These are phyloP conservation scores for Somion occarium DNA, from an alignment of 1,284 basidiomycete species.

Conservation along the genomic window DNA sequence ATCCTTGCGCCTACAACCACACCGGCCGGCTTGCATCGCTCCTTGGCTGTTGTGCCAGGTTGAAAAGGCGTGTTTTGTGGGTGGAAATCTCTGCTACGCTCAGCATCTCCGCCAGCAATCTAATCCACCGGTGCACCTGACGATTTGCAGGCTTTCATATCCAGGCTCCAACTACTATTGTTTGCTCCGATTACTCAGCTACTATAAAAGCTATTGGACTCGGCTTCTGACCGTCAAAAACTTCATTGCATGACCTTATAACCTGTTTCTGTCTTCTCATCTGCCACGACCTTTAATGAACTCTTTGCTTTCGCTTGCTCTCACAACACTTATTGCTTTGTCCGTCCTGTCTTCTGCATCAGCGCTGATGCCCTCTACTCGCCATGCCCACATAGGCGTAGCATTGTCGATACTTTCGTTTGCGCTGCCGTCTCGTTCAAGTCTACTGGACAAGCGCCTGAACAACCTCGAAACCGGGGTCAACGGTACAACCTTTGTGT, in stretches of 20 bases:
- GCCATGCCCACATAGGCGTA: too few species aligned
- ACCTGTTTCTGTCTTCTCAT: neutral
- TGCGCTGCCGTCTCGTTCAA: neutral
- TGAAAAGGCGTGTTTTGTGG: neutral
- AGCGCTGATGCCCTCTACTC: too few species aligned
- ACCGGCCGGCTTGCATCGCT: neutral
- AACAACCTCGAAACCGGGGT: conserved; percentile 21
- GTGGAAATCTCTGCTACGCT: neutral
- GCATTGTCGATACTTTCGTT: too few species aligned
- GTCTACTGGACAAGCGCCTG: conserved; percentile 14
- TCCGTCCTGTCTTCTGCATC: too few species aligned
- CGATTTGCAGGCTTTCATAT: too few species aligned
- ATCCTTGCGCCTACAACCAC: neutral
- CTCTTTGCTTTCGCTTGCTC: neutral
- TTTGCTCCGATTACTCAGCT: neutral
- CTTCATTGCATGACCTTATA: neutral
- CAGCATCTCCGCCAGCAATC: neutral
- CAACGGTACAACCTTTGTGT: conserved; percentile 27
- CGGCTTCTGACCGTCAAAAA: neutral
- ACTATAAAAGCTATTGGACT: neutral
- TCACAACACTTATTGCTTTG: too few species aligned
- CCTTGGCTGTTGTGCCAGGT: neutral
- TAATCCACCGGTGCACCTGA: too few species aligned
- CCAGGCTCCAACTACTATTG: too few species aligned
- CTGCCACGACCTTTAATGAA: neutral